Base-by-base conservation (phyloP, 1,284 basidiomycete genomes). In the Microbotryum intermedium region DNA sequence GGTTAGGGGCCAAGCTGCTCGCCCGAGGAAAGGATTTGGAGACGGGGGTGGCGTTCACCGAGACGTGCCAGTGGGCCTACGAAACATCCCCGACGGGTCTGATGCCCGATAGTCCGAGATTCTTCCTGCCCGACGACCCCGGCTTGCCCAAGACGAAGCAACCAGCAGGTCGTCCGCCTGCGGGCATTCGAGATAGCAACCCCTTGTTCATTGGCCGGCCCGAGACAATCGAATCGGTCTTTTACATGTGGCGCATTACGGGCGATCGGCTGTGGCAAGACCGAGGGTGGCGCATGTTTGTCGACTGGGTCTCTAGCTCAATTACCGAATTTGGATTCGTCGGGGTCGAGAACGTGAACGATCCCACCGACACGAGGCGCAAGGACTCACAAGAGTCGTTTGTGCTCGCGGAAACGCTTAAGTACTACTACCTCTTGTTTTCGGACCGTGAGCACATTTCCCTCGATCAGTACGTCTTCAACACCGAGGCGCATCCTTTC, bases 251-350 rank as follows among this genome's bases (percentile, higher is more conserved):
- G 71, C 74, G 80, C 47, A 68, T 81, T 28, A 82, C 80, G 1
- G 81, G 80, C 23, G 79, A 82, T 70, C 70, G 71, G 7, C 74
- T 74, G 59, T 82, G 80, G 16, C 65, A 71, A 61, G 80, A 81
- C 58, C 74, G 77, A 45, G 81, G 80, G 4, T 82, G 81, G 81
- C 75, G 78, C 64, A 82, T 82, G 81, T 82, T 82, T 59, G 74
- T 75, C 6, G 75, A 74, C 10, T 82, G 80, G 80, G 76, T 79
- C 57, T 73, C 75, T 58, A 71, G 75, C 54, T 65, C 71, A 39
- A 71, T 77, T 28, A 69, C 69, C 4, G 53, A 62, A 28, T 57
- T 50, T 25, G 68, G 66, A 0, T 58, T 58, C 45, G 57, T 51
- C 6, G 21, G 23, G 39, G 3, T 58, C 16, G 18, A 10, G 21